Percentiles rank a stretch among this genome's conserved stretches.
Evolutionary conservation across 2,329 filamentous ascomycete genomes (phyloP).

Genomic region (Scedosporium dehoogii): DNA sequence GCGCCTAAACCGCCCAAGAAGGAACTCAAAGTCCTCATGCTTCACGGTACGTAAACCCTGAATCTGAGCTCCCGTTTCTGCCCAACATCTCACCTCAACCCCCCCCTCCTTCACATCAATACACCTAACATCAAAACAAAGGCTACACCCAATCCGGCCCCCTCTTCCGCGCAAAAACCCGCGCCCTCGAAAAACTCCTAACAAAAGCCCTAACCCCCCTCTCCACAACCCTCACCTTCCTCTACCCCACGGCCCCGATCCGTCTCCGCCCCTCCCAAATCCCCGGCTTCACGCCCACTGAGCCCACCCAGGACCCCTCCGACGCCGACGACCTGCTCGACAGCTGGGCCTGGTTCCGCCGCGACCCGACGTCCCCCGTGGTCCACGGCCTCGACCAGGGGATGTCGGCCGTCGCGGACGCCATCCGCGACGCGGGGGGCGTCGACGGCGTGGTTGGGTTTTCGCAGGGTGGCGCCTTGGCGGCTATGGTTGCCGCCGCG

Average conservation of each 20-base stretch:
- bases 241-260: slow-evolving; percentile 62
- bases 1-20: slow-evolving; percentile 22
- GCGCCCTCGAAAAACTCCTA: slow-evolving; percentile 73
- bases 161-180: slow-evolving; percentile 79
- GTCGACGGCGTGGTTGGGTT: slow-evolving; percentile 77
- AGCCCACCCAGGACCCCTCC: slow-evolving; percentile 25
- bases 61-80: too few species aligned
- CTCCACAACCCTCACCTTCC: slow-evolving; percentile 41
- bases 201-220: slow-evolving; percentile 59
- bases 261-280: slow-evolving; percentile 55
- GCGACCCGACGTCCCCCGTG: slow-evolving; percentile 45
- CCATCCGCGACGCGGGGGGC: slow-evolving; percentile 53
- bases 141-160: slow-evolving; percentile 86
- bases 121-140: slow-evolving; percentile 17
- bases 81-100: neutral
- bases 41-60: slow-evolving; percentile 58
- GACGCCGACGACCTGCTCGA: slow-evolving; percentile 45
- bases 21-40: slow-evolving; percentile 62
- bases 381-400: slow-evolving; percentile 47
- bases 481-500: slow-evolving; percentile 62
- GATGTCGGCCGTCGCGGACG: slow-evolving; percentile 49
- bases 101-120: neutral
- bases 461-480: slow-evolving; percentile 66
- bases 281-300: slow-evolving; percentile 50
- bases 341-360: slow-evolving; percentile 75